Conservation (phyloP, 202 grass and related monocot genomes). For the Musa balbisiana region DNA sequence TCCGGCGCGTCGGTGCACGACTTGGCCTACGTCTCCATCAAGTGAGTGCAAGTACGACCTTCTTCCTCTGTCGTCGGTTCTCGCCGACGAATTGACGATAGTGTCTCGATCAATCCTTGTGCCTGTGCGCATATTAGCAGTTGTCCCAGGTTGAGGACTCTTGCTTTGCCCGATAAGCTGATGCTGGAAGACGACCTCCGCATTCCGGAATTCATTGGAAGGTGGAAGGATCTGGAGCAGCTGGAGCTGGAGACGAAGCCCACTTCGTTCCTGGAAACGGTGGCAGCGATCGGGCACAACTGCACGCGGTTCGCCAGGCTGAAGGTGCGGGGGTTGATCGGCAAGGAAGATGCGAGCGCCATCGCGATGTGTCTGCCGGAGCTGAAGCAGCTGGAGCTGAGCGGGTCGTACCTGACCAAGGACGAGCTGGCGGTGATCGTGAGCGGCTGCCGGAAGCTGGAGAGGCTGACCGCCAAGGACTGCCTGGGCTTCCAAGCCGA, state of each 20-base stretch:
- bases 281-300: constrained; percentile 11
- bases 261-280: constrained; percentile 3
- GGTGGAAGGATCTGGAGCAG: constrained; percentile 14
- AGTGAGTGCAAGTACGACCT: constrained; percentile 3
- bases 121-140: neutral
- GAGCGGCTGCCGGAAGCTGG: neutral
- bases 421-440: constrained; percentile 11
- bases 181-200: constrained; percentile 16
- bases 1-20: constrained; percentile 4
- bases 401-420: constrained; percentile 15
- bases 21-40: constrained; percentile 5
- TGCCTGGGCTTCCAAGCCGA: constrained; percentile 16
- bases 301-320: neutral
- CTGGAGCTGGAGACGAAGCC: constrained; percentile 15
- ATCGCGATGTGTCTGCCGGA: neutral
- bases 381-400: constrained; percentile 16
- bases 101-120: too few relatives aligned
- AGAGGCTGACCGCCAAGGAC: constrained; percentile 6
- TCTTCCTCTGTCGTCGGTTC: neutral
- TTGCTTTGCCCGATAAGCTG: constrained; percentile 9
- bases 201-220: constrained; percentile 7
- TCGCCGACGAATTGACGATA: too few relatives aligned
- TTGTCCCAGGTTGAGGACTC: constrained; percentile 2
- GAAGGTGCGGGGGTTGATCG: constrained; percentile 6
- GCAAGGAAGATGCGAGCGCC: constrained; percentile 1